A percentile compares a stretch with the other conserved stretches of the same genome.
These are phyloP conservation scores for Diversispora eburnea DNA, from an alignment of 192 early-diverging fungal genomes.

Conservation along the genomic window DNA sequence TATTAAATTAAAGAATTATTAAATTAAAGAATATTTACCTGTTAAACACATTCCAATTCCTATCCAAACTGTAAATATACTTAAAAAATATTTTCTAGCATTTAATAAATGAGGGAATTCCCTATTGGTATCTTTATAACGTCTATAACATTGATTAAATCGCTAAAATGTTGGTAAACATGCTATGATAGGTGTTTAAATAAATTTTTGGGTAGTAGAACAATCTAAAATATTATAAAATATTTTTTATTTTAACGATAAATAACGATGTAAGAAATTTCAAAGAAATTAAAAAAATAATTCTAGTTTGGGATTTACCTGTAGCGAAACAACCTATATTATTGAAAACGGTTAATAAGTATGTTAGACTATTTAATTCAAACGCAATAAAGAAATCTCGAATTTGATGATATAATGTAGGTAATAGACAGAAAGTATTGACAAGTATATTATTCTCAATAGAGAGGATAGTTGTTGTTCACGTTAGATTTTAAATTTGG, in stretches of 20 bases:
- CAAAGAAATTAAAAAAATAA: no score
- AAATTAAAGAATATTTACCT: constrained; percentile 27
- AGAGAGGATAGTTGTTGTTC: constrained; percentile 13
- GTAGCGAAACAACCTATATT: constrained; percentile 31
- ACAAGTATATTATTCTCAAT: constrained; percentile 28
- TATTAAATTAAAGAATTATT: constrained; percentile 9
- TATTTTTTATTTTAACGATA: no score
- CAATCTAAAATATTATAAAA: no score
- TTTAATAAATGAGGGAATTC: constrained; percentile 62
- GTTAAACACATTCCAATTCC: constrained; percentile 37
- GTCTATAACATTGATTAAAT: constrained; percentile 70
- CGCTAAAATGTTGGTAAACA: constrained; percentile 67
- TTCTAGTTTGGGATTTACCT: no score
- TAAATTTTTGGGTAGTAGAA: neutral
- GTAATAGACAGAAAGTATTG: constrained; percentile 40
- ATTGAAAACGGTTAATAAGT: constrained; percentile 51
- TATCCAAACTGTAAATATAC: constrained; percentile 47
- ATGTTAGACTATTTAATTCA: constrained; percentile 68
- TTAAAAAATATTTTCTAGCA: constrained; percentile 58
- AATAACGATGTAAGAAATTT: neutral
- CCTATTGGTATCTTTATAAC: constrained; percentile 58
- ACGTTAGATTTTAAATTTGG: neutral
- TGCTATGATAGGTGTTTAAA: constrained; percentile 54
- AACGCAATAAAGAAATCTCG: constrained; percentile 80
- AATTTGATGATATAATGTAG: constrained; percentile 56